Base-by-base conservation (phyloP, 192 early-diverging fungal genomes). In the Powellomyces hirtus region DNA sequence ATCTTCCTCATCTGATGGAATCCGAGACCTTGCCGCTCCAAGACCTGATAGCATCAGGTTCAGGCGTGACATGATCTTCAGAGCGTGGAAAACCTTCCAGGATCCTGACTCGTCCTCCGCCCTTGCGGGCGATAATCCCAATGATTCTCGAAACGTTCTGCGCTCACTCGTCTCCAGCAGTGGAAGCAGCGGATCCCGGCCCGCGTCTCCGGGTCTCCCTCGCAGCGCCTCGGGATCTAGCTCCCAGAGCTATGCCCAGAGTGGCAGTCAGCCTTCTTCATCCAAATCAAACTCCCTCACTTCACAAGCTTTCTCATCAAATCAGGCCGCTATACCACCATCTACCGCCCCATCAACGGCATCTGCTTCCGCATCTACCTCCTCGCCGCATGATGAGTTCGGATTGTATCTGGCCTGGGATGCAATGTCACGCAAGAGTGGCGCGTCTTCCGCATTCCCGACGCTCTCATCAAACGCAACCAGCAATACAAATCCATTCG, bases 61-160 rank as follows among this genome's bases (percentile, higher is more conserved):
- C 57, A 18, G 66, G 1, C 53, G 66, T 34, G 66, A 68, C 33
- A 58, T 59, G 58, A 42, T 68, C 4, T 68, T 68, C 33, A 55
- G 58, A 16, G 66, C 55, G 2, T 68, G 66, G 66, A 38, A 49
- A 49, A 35, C 66, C 18, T 68, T 60, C 20, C 66, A 60, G 26
- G 4, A 30, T 29, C 16, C 16, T 40, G 34, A 26, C 8, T 64
- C 30, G 8, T 5, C 60, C 22, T 40, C 37, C 16, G 16, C 60
- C 5, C 49, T 27, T 24, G 30, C 26, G 26, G 24, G 53, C 2
- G 27, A 14, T n/a, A n/a, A n/a, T 6, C 20, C 64, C 5, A 52
- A 57, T 4, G 64, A 38, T 52, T 57, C 51, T 1, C 49, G 64
- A 38, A 31, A 66, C 3, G 14, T 57, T 5, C 20, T 57, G 33